Evolutionary conservation across 2,329 filamentous ascomycete genomes (phyloP).

Genomic region (Ascomycota sp.): DNA sequence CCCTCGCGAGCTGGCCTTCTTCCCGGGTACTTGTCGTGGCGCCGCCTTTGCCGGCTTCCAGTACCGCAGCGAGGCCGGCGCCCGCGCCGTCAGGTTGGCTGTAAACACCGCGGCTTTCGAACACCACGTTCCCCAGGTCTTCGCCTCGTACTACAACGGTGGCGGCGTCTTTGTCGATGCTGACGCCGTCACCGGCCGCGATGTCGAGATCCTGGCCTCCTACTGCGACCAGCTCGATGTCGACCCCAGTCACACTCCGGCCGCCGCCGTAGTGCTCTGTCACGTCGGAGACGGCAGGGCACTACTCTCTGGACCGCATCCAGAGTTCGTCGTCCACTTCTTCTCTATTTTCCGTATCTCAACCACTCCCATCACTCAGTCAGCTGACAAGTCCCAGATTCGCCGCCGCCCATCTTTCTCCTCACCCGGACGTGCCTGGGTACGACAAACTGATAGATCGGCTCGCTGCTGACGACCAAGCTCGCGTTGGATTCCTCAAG

Average conservation of each 20-base stretch:
- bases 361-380: not conserved
- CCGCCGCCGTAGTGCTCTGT: conserved; percentile 65
- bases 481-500: conserved; percentile 53
- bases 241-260: conserved; percentile 40
- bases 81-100: conserved; percentile 45
- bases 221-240: conserved; percentile 58
- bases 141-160: conserved; percentile 77
- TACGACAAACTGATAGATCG: conserved; percentile 49
- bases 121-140: conserved; percentile 32
- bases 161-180: conserved; percentile 82
- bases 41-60: conserved; percentile 74
- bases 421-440: conserved; percentile 39
- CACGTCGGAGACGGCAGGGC: conserved; percentile 60
- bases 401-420: conserved; percentile 52
- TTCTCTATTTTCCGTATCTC: not conserved
- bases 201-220: conserved; percentile 60
- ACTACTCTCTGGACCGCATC: conserved; percentile 71
- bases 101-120: conserved; percentile 38
- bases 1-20: conserved; percentile 67
- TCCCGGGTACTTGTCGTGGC: conserved; percentile 65
- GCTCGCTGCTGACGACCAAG: conserved; percentile 44
- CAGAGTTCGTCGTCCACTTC: conserved; percentile 36
- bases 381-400: conserved; percentile 35
- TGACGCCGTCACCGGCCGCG: conserved; percentile 32
- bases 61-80: conserved; percentile 72